Base-by-base conservation (phyloP, 2,329 filamentous ascomycete species). In the Pseudogymnoascus sp. region DNA sequence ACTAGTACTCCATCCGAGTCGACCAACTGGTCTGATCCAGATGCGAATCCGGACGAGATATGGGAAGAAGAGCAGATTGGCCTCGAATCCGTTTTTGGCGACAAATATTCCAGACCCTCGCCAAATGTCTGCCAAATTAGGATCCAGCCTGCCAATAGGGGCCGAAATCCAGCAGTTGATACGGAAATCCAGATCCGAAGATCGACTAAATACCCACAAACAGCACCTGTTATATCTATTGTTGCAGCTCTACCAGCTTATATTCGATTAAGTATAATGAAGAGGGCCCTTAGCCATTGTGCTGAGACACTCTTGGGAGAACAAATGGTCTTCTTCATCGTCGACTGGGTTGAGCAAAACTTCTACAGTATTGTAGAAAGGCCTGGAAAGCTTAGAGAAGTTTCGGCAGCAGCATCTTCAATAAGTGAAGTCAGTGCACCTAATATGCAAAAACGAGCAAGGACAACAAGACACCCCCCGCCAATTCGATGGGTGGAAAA, bases 271-370 rank as follows among this genome's bases (percentile, higher is more conserved):
- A 96, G 92, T 71, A 87, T 96, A 38, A 85, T 95, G 70, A 88
- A 90, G 69, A 87, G 89, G 74, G 86, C 88, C 1, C 78, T 97
- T 4, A 79, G 83, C 4, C 86, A 93, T 72, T 38, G 35, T 31
- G n/a, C 26, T 19, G 87, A 92, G 1, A 79, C 85, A 60, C 81
- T 96, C 31, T 77, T 88, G 13, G 93, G 91, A 23, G 91, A 96
- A 72, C 90, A 91, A 40, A 96, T 96, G 88, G 84, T 97, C 11
- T 97, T 93, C 75, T 90, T 90, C 67, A 82, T 96, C 11, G 83
- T 93, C 61, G 93, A 96, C 75, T 97, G 93, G 93, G 77, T 97
- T 3, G 93, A 97, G 73, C 85, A 89, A 67, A 88, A 92, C 68
- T 86, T 96, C 66, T 88, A 91, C 64, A 77, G 77, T n/a, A 90